Evolutionary conservation across 352 stramenopile species (phyloP), one percentile per base, ranked within the genome.

Genomic region (Globisporangium solare): DNA sequence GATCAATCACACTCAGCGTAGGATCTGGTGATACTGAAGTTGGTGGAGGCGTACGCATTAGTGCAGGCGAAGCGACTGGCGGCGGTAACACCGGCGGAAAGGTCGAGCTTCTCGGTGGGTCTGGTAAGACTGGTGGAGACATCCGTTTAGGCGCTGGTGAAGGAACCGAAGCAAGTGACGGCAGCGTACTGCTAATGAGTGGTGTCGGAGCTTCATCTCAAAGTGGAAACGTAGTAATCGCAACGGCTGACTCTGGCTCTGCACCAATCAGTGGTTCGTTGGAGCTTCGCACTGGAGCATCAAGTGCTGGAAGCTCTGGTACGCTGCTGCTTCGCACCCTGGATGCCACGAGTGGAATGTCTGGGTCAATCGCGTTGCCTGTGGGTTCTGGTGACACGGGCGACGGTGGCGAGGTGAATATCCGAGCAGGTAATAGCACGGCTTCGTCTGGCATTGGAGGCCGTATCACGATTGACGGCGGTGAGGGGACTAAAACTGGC

Each of bases 341-440:
- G 11, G 18, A 58, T 42, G 66, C 58, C 2, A 48, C 37, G 22
- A 54, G 57, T 7, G 64, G 61, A 40, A 54, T 27, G 6, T 50
- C 61, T n/a, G 66, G 66, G 11, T 66, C 61, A 6, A 54, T 73
- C 12, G 64, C 51, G 10, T 24, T 73, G 11, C 67, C 61, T 3
- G 66, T 64, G n/a, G 64, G 67, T 18, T 65, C 60, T 48, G 56
- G 64, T 46, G 49, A 66, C 43, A 46, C 15, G 4, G 42, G 22
- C 18, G 41, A 22, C 10, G 64, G 56, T 20, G 55, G 67, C 3
- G 39, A 58, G 2, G 32, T 72, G 7, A 54, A 21, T 17, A 47
- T 79, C 8, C 56, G 46, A 20, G 71, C 61, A 56, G 71, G 71
- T 21, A 65, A 32, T 6, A 76, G 56, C 15, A 59, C 50, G 41